Conservation (phyloP, 257 asterid genomes). For the Petrea volubilis region DNA sequence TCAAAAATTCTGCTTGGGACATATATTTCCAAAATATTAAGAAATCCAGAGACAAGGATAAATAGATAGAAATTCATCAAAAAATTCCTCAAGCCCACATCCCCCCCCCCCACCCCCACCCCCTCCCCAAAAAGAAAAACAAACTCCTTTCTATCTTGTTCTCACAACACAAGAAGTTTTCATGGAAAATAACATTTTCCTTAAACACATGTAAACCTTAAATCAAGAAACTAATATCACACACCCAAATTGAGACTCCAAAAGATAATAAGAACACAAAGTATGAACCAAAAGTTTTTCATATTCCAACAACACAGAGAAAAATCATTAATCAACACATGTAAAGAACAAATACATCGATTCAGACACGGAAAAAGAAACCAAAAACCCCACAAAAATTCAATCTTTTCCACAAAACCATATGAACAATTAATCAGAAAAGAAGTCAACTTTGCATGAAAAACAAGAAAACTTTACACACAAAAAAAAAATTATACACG, state of each 20-base stretch:
- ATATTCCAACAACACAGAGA: constrained; percentile 29
- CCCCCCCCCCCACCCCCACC: too few relatives aligned
- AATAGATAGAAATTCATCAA: neutral
- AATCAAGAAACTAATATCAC: neutral
- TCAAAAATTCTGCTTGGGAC: constrained; percentile 1
- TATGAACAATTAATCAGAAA: constrained; percentile 15
- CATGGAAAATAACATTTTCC: constrained; percentile 13
- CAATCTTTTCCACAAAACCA: neutral
- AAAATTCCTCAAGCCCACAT: neutral
- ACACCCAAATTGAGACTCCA: constrained; percentile 27
- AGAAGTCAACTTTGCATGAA: constrained; percentile 60
- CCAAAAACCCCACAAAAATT: constrained; percentile 14
- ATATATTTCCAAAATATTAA: neutral
- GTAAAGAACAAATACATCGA: neutral
- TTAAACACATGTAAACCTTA: neutral
- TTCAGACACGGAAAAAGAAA: neutral
- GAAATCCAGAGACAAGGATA: neutral
- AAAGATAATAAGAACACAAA: neutral
- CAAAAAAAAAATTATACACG: neutral
- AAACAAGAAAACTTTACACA: neutral
- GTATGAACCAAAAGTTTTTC: neutral
- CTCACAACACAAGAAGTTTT: constrained; percentile 7
- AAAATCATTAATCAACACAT: constrained; percentile 46
- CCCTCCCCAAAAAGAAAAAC: neutral
- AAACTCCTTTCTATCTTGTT: constrained; percentile 13